Evolutionary conservation across 768 basidiomycete species (phyloP).

Genomic region (Kwoniella sp.): DNA sequence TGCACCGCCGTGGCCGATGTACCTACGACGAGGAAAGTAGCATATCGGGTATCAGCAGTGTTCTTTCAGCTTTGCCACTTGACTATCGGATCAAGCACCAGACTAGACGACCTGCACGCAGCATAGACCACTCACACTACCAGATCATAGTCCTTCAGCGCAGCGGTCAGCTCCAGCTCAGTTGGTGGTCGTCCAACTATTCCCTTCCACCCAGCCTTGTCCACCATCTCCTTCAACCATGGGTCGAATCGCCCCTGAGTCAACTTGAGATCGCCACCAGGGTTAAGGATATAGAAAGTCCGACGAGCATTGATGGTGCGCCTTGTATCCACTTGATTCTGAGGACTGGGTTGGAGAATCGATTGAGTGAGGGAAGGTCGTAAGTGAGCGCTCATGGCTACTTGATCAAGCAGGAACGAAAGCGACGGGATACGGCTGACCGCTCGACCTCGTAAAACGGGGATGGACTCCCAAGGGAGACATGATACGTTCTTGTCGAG

Average conservation of each 20-base stretch:
- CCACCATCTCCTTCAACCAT: constrained; percentile 75
- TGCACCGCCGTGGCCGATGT: constrained; percentile 95
- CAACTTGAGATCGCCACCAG: constrained; percentile 80
- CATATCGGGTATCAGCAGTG: not conserved
- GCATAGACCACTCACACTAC: constrained; percentile 72
- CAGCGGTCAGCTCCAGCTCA: constrained; percentile 79
- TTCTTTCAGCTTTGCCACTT: not conserved
- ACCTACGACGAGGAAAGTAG: constrained; percentile 61
- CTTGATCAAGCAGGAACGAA: constrained; percentile 81
- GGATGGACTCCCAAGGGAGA: constrained; percentile 95
- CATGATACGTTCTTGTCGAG: constrained; percentile 86
- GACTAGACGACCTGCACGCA: no score
- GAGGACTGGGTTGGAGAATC: not conserved
- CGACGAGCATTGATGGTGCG: constrained; percentile 68
- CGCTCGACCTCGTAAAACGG: constrained; percentile 76
- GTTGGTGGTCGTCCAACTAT: constrained; percentile 73
- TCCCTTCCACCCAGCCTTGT: constrained; percentile 75
- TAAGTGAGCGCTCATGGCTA: constrained; percentile 65
- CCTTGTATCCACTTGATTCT: constrained; percentile 57
- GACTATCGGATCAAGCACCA: not conserved
- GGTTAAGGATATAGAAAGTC: constrained; percentile 84
- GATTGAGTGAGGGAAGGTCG: constrained; percentile 44
- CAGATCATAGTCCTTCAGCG: constrained; percentile 73
- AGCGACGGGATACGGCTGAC: constrained; percentile 91
- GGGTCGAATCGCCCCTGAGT: constrained; percentile 79